phyloP scores from a whole-genome alignment of 176 grass and related monocot species.

The Ensete glaucum region DNA sequence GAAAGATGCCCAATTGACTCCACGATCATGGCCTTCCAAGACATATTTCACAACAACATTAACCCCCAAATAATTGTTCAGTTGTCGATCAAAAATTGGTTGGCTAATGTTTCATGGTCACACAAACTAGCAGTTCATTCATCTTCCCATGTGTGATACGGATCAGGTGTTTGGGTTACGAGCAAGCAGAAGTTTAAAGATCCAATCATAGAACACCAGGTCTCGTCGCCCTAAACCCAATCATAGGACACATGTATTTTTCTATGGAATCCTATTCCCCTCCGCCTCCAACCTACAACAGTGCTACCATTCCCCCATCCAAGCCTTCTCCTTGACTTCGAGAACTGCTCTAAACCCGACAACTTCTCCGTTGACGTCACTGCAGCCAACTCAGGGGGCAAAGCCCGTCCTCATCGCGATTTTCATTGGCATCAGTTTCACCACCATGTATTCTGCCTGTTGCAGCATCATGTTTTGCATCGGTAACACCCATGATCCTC shows the following conservation, averaged over 20 bases:
- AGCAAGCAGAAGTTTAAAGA: not conserved
- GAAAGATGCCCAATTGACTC: too few relatives aligned
- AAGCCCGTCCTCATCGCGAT: constrained; percentile 47
- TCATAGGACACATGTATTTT: too few relatives aligned
- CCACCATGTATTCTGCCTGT: not conserved
- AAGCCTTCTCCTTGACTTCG: not conserved
- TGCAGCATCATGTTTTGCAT: too few relatives aligned
- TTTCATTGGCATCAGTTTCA: constrained; percentile 61
- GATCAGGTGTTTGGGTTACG: not conserved
- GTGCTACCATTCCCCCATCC: constrained; percentile 24
- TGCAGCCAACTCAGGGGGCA: constrained; percentile 17
- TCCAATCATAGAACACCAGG: not conserved
- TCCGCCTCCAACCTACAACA: constrained; percentile 13
- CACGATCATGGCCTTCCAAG: too few relatives aligned
- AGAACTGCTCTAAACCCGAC: not conserved
- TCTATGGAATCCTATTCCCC: not conserved
- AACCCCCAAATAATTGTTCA: not conserved
- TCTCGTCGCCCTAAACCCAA: too few relatives aligned
- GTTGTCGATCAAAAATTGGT: not conserved
- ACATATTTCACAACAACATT: too few relatives aligned
- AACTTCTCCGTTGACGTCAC: not conserved
- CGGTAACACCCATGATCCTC: too few relatives aligned
- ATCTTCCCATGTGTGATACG: not conserved
- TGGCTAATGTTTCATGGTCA: not conserved
- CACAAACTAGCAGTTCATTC: too few relatives aligned